A percentile compares a stretch with the other conserved stretches of the same genome.
Conservation (phyloP, 345 rosid genomes). For the Cochlearia excelsa region DNA sequence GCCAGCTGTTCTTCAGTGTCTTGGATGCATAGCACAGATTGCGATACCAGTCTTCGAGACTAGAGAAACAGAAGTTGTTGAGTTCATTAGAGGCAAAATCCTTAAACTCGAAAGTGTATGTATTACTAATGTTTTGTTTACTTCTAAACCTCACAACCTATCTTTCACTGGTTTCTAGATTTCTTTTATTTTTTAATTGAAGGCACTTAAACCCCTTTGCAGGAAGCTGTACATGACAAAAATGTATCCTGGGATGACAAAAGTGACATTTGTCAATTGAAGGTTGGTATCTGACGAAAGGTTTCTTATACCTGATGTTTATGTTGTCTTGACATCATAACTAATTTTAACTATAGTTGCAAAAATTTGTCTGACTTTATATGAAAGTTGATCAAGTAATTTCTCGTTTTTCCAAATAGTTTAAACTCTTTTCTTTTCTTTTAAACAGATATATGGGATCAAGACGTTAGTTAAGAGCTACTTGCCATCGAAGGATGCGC, state of each 20-base stretch:
- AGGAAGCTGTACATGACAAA: conserved; percentile 56
- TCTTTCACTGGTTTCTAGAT: conserved; percentile 16
- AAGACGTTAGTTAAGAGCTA: conserved; percentile 91
- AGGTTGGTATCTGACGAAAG: conserved; percentile 51
- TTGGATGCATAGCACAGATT: conserved; percentile 96
- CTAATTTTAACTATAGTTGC: neutral
- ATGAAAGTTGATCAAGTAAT: conserved; percentile 18
- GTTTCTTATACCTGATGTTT: neutral
- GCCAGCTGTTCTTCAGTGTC: conserved; percentile 88
- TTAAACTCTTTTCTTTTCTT: conserved; percentile 16
- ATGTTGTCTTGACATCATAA: neutral
- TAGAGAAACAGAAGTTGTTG: conserved; percentile 80
- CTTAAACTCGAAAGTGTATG: conserved; percentile 59
- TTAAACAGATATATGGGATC: conserved; percentile 72
- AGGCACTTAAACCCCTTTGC: conserved; percentile 35
- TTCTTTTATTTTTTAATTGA: conserved; percentile 22
- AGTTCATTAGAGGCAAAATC: conserved; percentile 73
- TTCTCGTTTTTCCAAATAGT: conserved; percentile 17
- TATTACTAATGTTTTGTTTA: conserved; percentile 29
- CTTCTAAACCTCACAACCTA: conserved; percentile 21
- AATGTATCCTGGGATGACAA: conserved; percentile 66
- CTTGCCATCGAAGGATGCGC: conserved; percentile 91
- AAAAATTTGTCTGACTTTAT: conserved; percentile 17
- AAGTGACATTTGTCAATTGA: conserved; percentile 80
- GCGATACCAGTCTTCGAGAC: conserved; percentile 98